Percentiles rank a stretch among this genome's conserved stretches.
Conservation (phyloP, 257 asterid genomes). For the Leptodermis oblonga region DNA sequence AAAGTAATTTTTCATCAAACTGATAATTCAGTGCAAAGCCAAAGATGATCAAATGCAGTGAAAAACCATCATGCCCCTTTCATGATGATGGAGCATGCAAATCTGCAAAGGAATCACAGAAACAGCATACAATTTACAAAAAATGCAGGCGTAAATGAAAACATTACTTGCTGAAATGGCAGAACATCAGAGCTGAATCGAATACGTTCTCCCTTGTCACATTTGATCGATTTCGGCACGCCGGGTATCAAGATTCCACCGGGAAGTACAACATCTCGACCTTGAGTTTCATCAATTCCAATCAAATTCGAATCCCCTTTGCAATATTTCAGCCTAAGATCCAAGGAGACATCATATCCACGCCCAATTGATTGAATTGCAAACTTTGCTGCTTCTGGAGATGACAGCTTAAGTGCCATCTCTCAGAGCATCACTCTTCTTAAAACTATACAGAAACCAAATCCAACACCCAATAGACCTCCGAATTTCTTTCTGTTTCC, state of each 20-base stretch:
- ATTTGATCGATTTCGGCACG: constrained; percentile 80
- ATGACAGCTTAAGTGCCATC: constrained; percentile 84
- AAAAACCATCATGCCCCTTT: not conserved
- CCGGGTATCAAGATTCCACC: constrained; percentile 66
- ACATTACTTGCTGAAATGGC: constrained; percentile 82
- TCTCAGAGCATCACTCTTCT: constrained; percentile 26
- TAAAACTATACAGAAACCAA: not conserved
- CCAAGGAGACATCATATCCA: constrained; percentile 82
- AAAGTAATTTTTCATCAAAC: not conserved
- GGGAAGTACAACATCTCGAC: constrained; percentile 78
- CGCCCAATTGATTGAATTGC: constrained; percentile 90
- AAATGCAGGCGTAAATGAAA: constrained; percentile 1
- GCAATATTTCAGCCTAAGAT: constrained; percentile 88
- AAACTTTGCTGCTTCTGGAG: constrained; percentile 81
- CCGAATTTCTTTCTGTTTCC: constrained; percentile 4
- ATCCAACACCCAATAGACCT: constrained; percentile 5
- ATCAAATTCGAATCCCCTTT: constrained; percentile 78
- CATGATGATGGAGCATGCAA: not conserved
- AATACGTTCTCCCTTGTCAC: constrained; percentile 94
- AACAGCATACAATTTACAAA: not conserved
- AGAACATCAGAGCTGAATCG: constrained; percentile 87
- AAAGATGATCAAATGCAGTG: not conserved
- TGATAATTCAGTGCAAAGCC: not conserved
- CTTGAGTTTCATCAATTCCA: constrained; percentile 68
- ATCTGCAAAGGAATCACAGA: not conserved